Conservation (phyloP, 371 early-diverging fungal species). For the Mortierella sp. region DNA sequence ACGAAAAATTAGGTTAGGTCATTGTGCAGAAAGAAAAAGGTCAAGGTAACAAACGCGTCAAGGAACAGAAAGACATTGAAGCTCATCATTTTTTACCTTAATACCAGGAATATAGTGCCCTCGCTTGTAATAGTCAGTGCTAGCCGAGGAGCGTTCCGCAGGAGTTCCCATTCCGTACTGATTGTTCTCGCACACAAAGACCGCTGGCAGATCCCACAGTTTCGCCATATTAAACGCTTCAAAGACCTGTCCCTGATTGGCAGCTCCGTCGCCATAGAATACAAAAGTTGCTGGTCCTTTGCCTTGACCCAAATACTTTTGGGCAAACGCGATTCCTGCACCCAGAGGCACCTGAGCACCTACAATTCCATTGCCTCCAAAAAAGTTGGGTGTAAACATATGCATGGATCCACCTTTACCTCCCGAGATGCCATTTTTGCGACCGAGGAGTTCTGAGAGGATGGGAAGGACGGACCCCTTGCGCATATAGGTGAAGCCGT, state of each 20-base stretch:
- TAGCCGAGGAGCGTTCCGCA: constrained; percentile 91
- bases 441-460: constrained; percentile 92
- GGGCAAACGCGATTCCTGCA: constrained; percentile 97
- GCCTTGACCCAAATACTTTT: constrained; percentile 87
- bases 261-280: constrained; percentile 99
- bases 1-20: background rate
- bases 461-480: constrained; percentile 85
- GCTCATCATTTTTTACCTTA: constrained; percentile 59
- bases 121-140: constrained; percentile 95
- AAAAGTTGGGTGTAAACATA: constrained; percentile 97
- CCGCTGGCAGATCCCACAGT: constrained; percentile 97
- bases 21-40: background rate
- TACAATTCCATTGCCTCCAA: constrained; percentile 99
- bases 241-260: constrained; percentile 99
- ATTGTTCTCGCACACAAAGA: constrained; percentile 99
- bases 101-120: constrained; percentile 98
- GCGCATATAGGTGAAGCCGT: constrained; percentile 96
- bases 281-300: constrained; percentile 88
- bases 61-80: background rate
- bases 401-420: constrained; percentile 99
- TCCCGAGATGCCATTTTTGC: constrained; percentile 90
- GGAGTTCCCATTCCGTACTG: constrained; percentile 99
- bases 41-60: background rate
- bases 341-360: constrained; percentile 99
- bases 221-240: constrained; percentile 99